These are phyloP conservation scores for Fusarium torulosum DNA, from an alignment of 2,329 filamentous ascomycete species.

Conservation along the genomic window DNA sequence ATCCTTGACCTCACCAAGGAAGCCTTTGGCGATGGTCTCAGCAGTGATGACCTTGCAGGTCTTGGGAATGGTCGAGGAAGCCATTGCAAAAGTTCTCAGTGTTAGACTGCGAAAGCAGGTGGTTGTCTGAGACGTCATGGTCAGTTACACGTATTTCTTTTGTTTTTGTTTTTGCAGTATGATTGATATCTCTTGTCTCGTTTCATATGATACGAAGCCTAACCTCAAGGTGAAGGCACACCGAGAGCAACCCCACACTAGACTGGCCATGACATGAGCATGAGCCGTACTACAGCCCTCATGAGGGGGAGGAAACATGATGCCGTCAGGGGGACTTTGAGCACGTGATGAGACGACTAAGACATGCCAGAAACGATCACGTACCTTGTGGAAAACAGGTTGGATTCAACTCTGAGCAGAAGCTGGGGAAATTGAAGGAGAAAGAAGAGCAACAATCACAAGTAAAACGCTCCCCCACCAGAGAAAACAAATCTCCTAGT, in stretches of 20 bases:
- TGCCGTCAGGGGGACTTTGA: slow-evolving; percentile 18
- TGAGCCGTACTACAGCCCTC: slow-evolving; percentile 29
- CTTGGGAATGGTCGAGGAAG: slow-evolving; percentile 61
- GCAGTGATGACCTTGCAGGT: slow-evolving; percentile 95
- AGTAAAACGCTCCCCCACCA: slow-evolving; percentile 36
- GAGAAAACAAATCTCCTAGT: slow-evolving; percentile 33
- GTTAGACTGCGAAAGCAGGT: slow-evolving; percentile 18
- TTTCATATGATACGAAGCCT: slow-evolving; percentile 9
- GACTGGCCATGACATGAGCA: slow-evolving; percentile 9
- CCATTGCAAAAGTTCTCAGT: slow-evolving; percentile 45
- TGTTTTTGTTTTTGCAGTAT: background rate
- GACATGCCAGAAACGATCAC: slow-evolving; percentile 10
- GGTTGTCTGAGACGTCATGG: slow-evolving; percentile 26
- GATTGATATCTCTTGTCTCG: slow-evolving; percentile 4
- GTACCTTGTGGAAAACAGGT: slow-evolving; percentile 26
- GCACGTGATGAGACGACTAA: slow-evolving; percentile 27
- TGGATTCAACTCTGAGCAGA: slow-evolving; percentile 33
- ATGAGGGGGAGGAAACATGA: slow-evolving; percentile 16
- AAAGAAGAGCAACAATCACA: slow-evolving; percentile 29
- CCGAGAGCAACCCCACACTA: slow-evolving; percentile 42
- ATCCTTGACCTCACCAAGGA: slow-evolving; percentile 82
- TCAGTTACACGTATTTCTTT: slow-evolving; percentile 26
- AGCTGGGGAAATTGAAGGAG: slow-evolving; percentile 31
- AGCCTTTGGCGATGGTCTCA: slow-evolving; percentile 84
- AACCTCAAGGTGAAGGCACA: slow-evolving; percentile 29